phyloP scores from a whole-genome alignment of 495 filamentous ascomycete genomes.

The Penicillium malachiteum region DNA sequence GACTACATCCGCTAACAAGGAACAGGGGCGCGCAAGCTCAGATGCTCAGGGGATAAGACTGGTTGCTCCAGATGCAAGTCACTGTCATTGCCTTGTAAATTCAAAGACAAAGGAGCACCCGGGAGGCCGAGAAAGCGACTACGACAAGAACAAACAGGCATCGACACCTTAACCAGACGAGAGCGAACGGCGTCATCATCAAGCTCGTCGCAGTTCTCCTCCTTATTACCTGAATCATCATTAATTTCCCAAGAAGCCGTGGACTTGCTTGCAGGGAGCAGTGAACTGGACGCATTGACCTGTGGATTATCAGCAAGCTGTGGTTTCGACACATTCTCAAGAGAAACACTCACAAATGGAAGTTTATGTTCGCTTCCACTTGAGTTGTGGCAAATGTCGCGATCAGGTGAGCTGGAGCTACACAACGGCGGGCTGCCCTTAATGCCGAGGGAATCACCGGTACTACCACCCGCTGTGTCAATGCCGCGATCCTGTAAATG shows the following conservation, averaged over 20 bases:
- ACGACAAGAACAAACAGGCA: conserved; percentile 10
- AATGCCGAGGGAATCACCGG: conserved; percentile 10
- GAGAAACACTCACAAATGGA: conserved; percentile 18
- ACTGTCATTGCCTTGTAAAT: conserved; percentile 22
- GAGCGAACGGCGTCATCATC: conserved; percentile 9
- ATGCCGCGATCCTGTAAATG: conserved; percentile 20
- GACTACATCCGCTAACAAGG: background rate
- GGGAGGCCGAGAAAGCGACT: conserved; percentile 24
- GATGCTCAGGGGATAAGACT: conserved; percentile 28
- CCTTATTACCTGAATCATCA: background rate
- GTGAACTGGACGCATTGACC: conserved; percentile 11
- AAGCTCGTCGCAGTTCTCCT: conserved; percentile 10
- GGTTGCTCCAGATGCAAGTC: conserved; percentile 25
- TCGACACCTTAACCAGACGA: background rate
- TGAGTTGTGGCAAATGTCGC: conserved; percentile 11
- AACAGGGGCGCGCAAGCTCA: conserved; percentile 26
- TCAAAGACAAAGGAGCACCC: conserved; percentile 27
- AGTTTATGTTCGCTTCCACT: conserved; percentile 17
- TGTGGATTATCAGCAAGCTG: conserved; percentile 15
- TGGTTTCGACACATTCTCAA: conserved; percentile 14
- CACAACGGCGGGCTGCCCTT: background rate
- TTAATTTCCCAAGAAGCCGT: background rate
- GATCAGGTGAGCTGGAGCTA: conserved; percentile 1
- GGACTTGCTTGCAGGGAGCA: conserved; percentile 5
- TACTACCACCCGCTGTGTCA: conserved; percentile 9